phyloP scores from a whole-genome alignment of 2,329 filamentous ascomycete species.

The Phialemoniopsis sp. region DNA sequence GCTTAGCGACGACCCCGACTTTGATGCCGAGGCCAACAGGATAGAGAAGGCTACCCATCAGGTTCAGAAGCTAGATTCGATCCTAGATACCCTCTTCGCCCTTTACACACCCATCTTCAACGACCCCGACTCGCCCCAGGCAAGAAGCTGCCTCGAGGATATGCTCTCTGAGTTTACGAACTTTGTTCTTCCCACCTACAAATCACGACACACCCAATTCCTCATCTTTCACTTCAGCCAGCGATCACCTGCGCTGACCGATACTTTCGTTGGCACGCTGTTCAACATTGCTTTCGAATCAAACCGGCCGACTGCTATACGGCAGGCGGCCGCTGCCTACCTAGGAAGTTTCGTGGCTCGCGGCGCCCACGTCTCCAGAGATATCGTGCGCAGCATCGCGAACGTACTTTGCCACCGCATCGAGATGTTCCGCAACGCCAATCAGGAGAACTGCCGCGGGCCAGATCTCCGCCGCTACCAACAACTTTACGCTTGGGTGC shows the following conservation, averaged over 20 bases:
- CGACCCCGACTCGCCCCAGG: conserved; percentile 62
- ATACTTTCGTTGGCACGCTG: conserved; percentile 77
- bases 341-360: conserved; percentile 91
- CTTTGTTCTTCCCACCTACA: conserved; percentile 85
- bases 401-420: conserved; percentile 74
- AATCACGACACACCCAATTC: conserved; percentile 91
- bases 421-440: conserved; percentile 66
- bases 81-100: conserved; percentile 82
- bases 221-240: conserved; percentile 95
- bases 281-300: conserved; percentile 67
- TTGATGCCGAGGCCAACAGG: conserved; percentile 57
- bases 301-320: conserved; percentile 67
- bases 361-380: conserved; percentile 73
- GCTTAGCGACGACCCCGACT: conserved; percentile 64
- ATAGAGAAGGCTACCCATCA: conserved; percentile 74
- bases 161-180: conserved; percentile 82
- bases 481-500: conserved; percentile 82
- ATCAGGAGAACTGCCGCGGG: conserved; percentile 72
- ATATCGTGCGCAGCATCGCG: conserved; percentile 79
- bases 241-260: conserved; percentile 70
- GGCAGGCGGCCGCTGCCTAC: conserved; percentile 86
- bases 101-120: conserved; percentile 74
- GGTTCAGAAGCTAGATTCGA: conserved; percentile 85
- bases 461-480: conserved; percentile 82
- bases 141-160: conserved; percentile 70